phyloP scores from a whole-genome alignment of 345 rosid genomes.

The Passiflora organensis region DNA sequence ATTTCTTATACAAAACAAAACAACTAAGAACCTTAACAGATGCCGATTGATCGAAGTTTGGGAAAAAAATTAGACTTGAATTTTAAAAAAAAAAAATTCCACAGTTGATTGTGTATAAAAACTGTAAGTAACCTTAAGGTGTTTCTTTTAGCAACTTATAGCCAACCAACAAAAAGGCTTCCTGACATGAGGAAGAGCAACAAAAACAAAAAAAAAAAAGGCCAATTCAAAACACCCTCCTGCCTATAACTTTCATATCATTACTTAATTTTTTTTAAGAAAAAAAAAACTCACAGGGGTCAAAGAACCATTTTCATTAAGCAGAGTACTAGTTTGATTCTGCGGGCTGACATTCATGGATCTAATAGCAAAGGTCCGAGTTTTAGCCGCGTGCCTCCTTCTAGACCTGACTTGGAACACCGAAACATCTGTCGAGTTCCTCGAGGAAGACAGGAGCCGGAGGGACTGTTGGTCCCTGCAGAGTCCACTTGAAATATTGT shows the following conservation, averaged over 20 bases:
- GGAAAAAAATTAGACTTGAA: too few species aligned
- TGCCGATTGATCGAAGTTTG: too few species aligned
- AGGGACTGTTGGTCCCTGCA: conserved; percentile 9
- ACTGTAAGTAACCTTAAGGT: too few species aligned
- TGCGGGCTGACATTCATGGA: conserved; percentile 31
- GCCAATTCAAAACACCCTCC: background rate
- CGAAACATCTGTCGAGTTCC: conserved; percentile 20
- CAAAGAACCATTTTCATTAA: conserved; percentile 37
- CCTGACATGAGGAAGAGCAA: too few species aligned
- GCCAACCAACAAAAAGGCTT: too few species aligned
- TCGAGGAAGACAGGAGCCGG: conserved; percentile 38
- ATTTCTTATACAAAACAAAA: too few species aligned
- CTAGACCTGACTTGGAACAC: conserved; percentile 16
- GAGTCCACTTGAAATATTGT: conserved; percentile 30
- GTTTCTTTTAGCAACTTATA: too few species aligned
- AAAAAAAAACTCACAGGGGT: conserved; percentile 34
- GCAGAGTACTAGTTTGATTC: conserved; percentile 12
- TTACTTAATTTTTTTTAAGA: background rate
- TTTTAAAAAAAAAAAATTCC: too few species aligned
- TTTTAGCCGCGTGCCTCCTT: conserved; percentile 11
- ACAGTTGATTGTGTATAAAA: too few species aligned
- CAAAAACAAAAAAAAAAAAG: background rate
- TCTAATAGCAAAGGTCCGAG: conserved; percentile 32
- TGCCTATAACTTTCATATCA: background rate
- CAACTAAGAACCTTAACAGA: too few species aligned